Conservation (phyloP, 257 asterid genomes). For the Forsythia viridissima region DNA sequence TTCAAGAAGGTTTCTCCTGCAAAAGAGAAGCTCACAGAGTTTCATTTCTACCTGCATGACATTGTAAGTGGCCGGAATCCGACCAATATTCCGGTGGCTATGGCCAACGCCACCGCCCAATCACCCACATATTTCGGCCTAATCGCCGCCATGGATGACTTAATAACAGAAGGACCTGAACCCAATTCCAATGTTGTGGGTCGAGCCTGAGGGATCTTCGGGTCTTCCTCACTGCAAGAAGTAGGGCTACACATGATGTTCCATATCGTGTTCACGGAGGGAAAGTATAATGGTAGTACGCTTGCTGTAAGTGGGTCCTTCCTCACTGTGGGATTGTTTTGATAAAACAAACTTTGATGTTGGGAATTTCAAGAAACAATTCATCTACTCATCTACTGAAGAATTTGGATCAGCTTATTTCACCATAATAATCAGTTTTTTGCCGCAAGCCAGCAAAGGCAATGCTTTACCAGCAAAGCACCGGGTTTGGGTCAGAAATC, state of each 20-base stretch:
- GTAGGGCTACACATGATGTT: neutral
- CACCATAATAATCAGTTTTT: too few species aligned
- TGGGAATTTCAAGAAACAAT: too few species aligned
- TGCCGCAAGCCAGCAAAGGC: too few species aligned
- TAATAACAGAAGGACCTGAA: conserved; percentile 11
- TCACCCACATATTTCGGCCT: conserved; percentile 8
- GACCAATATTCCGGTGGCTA: conserved; percentile 1
- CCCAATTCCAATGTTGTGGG: neutral
- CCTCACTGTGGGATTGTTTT: too few species aligned
- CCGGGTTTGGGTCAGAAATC: too few species aligned
- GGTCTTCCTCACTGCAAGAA: neutral
- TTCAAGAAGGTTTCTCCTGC: neutral
- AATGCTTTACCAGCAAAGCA: too few species aligned
- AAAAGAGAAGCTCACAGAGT: neutral
- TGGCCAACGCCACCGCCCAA: neutral
- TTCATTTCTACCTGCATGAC: conserved; percentile 9
- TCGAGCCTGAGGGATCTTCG: neutral
- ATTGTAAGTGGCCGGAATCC: neutral
- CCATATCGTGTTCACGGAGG: conserved; percentile 1
- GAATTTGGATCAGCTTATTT: too few species aligned
- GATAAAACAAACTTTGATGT: too few species aligned
- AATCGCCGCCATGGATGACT: conserved; percentile 5
- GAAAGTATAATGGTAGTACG: conserved; percentile 7
- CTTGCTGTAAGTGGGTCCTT: neutral
- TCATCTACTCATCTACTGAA: too few species aligned